Base-by-base conservation (phyloP, 345 rosid genomes). In the Melastoma malabathricum region DNA sequence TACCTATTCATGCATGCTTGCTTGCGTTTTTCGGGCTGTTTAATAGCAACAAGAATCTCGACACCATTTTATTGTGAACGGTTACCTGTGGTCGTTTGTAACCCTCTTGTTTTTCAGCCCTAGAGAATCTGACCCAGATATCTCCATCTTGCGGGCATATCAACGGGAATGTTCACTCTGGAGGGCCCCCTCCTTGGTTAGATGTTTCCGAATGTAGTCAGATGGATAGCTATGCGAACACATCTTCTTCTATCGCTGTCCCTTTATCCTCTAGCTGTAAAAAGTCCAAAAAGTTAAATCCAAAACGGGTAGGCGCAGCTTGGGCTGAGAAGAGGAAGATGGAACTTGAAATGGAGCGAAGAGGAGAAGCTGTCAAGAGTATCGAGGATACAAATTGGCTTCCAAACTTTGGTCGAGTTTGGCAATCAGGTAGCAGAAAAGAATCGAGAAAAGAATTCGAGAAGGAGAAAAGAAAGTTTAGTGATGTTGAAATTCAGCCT, bases 351-450 rank as follows among this genome's bases (percentile, higher is more conserved):
- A 82, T 66, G 87, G 96, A 86, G 80, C 72, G 70, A 68, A 80
- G 70, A 69, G 95, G 97, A 52, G 86, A 70, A 52, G 59, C 63
- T 47, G 66, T 59, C 49, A 73, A 65, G 64, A 64, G 64, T 58
- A 73, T 66, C 31, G 60, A 50, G 57, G 78, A 75, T 61, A 55
- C 79, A 54, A 66, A 72, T 72, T 92, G 97, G 95, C 97, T 88
- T 68, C 97, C 97, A 22, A 76, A 84, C 60, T 88, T 92, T 66
- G 97, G 97, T 60, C 78, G 97, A 57, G 97, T 93, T 62, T 93
- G 99, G 97, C 92, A 92, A 63, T 81, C 90, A 48, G 97, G 95
- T 55, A 76, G 80, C 61, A 66, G 95, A 43, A 93, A 72, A 68
- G 94, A 85, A 69, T 88, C 95, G 17, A 75, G 90, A 62, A 88